Evolutionary conservation across 306 rosid species (phyloP).

Genomic region (Hippophae rhamnoides): DNA sequence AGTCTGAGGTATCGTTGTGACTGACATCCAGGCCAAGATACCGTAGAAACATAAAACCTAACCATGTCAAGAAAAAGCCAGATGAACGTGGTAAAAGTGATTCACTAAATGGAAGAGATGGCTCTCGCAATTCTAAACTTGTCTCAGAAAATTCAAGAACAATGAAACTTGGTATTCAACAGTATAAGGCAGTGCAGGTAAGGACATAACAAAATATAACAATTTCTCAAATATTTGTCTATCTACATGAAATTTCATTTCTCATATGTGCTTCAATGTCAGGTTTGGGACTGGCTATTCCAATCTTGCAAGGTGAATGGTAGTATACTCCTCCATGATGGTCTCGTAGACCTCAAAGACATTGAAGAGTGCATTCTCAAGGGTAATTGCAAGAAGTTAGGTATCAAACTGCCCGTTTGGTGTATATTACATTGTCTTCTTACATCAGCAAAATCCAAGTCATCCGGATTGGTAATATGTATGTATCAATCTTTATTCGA

Average conservation of each 20-base stretch:
- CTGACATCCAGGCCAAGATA: slow-evolving; percentile 80
- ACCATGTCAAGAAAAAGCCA: slow-evolving; percentile 11
- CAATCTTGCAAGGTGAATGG: slow-evolving; percentile 68
- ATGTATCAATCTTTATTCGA: slow-evolving; percentile 18
- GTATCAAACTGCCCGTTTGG: slow-evolving; percentile 73
- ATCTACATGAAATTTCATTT: neutral
- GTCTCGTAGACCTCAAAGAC: slow-evolving; percentile 38
- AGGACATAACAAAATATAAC: neutral
- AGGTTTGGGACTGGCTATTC: slow-evolving; percentile 85
- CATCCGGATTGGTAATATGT: slow-evolving; percentile 67
- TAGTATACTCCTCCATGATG: slow-evolving; percentile 43
- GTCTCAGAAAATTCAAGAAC: slow-evolving; percentile 39
- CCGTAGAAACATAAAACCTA: slow-evolving; percentile 25
- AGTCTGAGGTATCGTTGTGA: slow-evolving; percentile 32
- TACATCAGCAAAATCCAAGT: slow-evolving; percentile 54
- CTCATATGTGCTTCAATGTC: slow-evolving; percentile 1
- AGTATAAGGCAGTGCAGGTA: slow-evolving; percentile 49
- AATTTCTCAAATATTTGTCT: neutral
- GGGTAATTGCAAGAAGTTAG: slow-evolving; percentile 46
- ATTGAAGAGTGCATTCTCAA: slow-evolving; percentile 56
- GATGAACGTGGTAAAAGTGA: slow-evolving; percentile 16
- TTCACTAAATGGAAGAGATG: slow-evolving; percentile 22
- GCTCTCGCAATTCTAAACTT: slow-evolving; percentile 23
- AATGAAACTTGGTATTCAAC: slow-evolving; percentile 48
- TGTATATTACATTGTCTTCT: slow-evolving; percentile 66